Conservation (phyloP, 2,329 filamentous ascomycete species). For the Zalaria obscura region DNA sequence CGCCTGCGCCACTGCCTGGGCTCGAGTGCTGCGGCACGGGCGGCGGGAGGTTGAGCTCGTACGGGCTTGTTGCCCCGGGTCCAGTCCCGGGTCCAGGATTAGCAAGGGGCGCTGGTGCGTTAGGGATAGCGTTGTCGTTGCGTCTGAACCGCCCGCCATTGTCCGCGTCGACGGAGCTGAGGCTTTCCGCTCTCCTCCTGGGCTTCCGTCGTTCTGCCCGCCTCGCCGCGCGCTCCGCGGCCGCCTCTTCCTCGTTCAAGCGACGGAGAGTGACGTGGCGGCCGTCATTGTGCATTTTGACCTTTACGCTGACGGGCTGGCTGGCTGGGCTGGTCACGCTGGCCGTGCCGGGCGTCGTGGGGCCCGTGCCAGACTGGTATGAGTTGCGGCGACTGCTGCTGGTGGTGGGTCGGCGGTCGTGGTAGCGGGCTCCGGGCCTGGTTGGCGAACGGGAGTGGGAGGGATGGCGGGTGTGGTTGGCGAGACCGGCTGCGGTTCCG, state of each 20-base stretch:
- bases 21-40: slow-evolving; percentile 8
- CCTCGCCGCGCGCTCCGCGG: slow-evolving; percentile 42
- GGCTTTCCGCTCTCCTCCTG: slow-evolving; percentile 13
- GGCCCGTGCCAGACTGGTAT: neutral
- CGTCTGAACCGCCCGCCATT: slow-evolving; percentile 18
- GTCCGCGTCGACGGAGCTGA: slow-evolving; percentile 24
- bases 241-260: slow-evolving; percentile 48
- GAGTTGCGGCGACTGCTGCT: slow-evolving; percentile 9
- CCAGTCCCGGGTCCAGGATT: slow-evolving; percentile 3
- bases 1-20: neutral
- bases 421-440: slow-evolving; percentile 7
- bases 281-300: slow-evolving; percentile 51
- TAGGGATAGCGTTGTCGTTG: slow-evolving; percentile 6
- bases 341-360: slow-evolving; percentile 13
- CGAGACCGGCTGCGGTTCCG: slow-evolving; percentile 7
- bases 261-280: slow-evolving; percentile 48
- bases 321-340: slow-evolving; percentile 21
- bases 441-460: slow-evolving; percentile 4
- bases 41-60: slow-evolving; percentile 6
- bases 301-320: slow-evolving; percentile 49
- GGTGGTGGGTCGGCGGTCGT: slow-evolving; percentile 15
- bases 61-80: slow-evolving; percentile 7
- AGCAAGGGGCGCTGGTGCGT: slow-evolving; percentile 3
- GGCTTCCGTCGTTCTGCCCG: slow-evolving; percentile 29
- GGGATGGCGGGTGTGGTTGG: slow-evolving; percentile 14